Evolutionary conservation across 1,284 basidiomycete species (phyloP), one percentile per base, ranked within the genome.

Genomic region (Gymnopus androsaceus): DNA sequence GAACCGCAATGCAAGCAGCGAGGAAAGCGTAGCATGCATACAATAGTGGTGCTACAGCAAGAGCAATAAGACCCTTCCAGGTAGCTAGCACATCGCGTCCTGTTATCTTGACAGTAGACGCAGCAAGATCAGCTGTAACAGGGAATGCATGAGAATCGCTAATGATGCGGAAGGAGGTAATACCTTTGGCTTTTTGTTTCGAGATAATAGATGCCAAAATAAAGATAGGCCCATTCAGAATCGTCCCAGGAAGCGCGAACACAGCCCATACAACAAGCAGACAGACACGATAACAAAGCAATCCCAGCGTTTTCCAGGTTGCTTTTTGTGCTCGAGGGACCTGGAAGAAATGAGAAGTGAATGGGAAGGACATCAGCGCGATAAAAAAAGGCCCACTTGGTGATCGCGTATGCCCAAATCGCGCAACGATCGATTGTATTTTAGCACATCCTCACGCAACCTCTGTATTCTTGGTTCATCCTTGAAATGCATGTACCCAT

Each of bases 381-480:
- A 17, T 14, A 55, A 36, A 8, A 15, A 48, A 37, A 25, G 15
- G 28, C 21, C 56, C 63, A 95, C 95, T 78, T 99, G 97, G 69
- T 99, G 97, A 70, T 99, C 97, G 54, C 95, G 90, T 57, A 99
- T 78, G n/a, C 97, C 97, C 59, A 99, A 82, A 74, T 98, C 94
- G 41, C 90, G 83, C 37, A 99, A 79, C 51, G 89, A 78, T 57
- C 94, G 90, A 70, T 99, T 99, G 72, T 99, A 99, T 60, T 90
- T 90, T 38, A 95, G 77, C 14, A 99, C 93, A 59, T 94, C 87
- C 42, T 78, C 78, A 45, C 92, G 84, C 19, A 99, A 78, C 51
- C 88, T 87, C 66, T 92, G 85, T 23, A 99, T 87, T 27, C 89
- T 84, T 0, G 95, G 94, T 66, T 98, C 94, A 67, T 98, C 89